phyloP scores from a whole-genome alignment of 495 filamentous ascomycete species.

The Letharia columbiana region DNA sequence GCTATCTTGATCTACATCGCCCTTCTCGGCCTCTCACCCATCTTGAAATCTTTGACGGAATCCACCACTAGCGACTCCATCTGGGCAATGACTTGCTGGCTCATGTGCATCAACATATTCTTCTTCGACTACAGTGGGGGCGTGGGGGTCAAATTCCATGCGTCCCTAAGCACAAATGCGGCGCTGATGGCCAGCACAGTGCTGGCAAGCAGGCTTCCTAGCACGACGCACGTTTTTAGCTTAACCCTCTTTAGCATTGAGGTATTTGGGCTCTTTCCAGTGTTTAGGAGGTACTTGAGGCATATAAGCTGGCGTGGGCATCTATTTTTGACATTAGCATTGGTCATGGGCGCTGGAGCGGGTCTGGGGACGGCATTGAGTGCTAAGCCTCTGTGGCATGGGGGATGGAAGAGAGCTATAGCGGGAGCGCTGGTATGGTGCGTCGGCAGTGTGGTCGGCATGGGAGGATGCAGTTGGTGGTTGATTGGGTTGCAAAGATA shows the following conservation, averaged over 20 bases:
- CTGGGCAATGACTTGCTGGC: conserved; percentile 90
- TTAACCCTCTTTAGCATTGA: conserved; percentile 93
- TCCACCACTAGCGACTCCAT: conserved; percentile 88
- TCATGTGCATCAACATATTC: conserved; percentile 90
- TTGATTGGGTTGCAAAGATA: conserved; percentile 94
- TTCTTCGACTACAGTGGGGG: conserved; percentile 90
- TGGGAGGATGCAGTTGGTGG: conserved; percentile 98
- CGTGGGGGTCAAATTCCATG: conserved; percentile 58
- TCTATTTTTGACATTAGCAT: conserved; percentile 61
- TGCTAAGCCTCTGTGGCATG: conserved; percentile 36
- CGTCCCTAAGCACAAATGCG: conserved; percentile 86
- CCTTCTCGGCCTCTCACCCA: conserved; percentile 82
- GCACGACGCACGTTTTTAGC: conserved; percentile 89
- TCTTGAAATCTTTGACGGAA: conserved; percentile 85
- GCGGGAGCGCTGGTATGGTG: conserved; percentile 66
- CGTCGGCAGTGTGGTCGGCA: conserved; percentile 59
- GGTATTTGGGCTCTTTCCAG: conserved; percentile 92
- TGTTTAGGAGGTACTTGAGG: conserved; percentile 80
- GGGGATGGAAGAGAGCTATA: conserved; percentile 65
- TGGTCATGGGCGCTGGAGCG: conserved; percentile 69
- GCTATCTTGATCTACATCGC: conserved; percentile 89
- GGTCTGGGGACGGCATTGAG: conserved; percentile 67
- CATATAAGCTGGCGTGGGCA: conserved; percentile 81
- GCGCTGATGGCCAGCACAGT: conserved; percentile 92
- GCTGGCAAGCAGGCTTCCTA: conserved; percentile 76